Conservation (phyloP, 2,329 filamentous ascomycete species). For the Diplodia seriata region DNA sequence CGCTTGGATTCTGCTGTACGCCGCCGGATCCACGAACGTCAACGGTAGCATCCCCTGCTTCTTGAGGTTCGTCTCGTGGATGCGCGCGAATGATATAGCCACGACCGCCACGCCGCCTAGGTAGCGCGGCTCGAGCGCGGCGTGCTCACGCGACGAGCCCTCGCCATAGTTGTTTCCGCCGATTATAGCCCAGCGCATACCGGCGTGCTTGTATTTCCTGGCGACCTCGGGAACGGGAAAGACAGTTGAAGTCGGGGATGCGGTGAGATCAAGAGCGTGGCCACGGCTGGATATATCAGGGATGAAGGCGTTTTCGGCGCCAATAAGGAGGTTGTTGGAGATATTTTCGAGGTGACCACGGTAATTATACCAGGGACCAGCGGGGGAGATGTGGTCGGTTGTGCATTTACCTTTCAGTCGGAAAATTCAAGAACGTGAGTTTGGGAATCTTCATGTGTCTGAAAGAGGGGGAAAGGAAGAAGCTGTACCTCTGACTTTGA, state of each 20-base stretch:
- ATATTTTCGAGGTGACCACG: constrained; percentile 52
- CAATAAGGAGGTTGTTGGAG: constrained; percentile 48
- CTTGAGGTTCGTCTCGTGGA: constrained; percentile 44
- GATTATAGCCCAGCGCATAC: constrained; percentile 44
- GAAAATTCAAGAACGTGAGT: neutral
- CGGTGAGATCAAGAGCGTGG: constrained; percentile 39
- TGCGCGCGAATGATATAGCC: constrained; percentile 41
- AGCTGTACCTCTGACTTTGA: constrained; percentile 41
- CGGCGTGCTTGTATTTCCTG: constrained; percentile 36
- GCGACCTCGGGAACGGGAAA: constrained; percentile 42
- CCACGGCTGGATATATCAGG: constrained; percentile 39
- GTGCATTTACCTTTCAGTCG: constrained; percentile 45
- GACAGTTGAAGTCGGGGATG: constrained; percentile 16
- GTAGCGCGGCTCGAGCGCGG: constrained; percentile 40
- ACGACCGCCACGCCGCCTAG: constrained; percentile 39
- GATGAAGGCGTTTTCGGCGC: constrained; percentile 43
- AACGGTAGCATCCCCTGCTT: constrained; percentile 44
- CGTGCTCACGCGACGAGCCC: constrained; percentile 41
- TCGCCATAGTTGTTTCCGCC: constrained; percentile 46
- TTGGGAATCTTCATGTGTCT: neutral
- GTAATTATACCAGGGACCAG: constrained; percentile 51
- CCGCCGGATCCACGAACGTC: constrained; percentile 36
- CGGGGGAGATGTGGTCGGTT: constrained; percentile 51
- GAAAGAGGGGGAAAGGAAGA: no score
- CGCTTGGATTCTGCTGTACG: constrained; percentile 37